phyloP scores from a whole-genome alignment of 495 filamentous ascomycete species.

The Penicillium dipodomyicola region DNA sequence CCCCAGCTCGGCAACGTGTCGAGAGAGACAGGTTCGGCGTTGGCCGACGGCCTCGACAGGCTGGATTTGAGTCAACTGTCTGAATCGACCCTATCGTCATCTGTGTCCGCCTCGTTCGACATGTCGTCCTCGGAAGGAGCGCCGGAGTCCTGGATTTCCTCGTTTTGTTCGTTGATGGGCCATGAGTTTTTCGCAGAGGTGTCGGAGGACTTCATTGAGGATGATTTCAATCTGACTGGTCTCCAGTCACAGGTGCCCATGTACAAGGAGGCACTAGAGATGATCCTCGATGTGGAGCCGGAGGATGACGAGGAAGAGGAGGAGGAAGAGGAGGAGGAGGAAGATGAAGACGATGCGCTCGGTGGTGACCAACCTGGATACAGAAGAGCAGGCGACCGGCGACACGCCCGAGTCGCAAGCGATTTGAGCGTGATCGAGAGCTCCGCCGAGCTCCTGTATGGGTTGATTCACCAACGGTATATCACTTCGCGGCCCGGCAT shows the following conservation, averaged over 20 bases:
- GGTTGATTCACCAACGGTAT: conserved; percentile 96
- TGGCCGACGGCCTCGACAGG: conserved; percentile 53
- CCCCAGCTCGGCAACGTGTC: conserved; percentile 50
- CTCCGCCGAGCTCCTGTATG: conserved; percentile 95
- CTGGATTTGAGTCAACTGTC: conserved; percentile 53
- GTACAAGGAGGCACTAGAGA: conserved; percentile 97
- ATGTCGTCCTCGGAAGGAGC: conserved; percentile 75
- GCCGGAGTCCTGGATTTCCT: conserved; percentile 94
- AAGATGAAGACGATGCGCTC: conserved; percentile 73
- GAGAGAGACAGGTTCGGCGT: conserved; percentile 51
- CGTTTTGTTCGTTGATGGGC: conserved; percentile 90
- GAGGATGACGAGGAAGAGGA: conserved; percentile 86
- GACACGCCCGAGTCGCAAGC: conserved; percentile 82
- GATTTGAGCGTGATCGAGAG: conserved; percentile 94
- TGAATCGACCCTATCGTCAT: conserved; percentile 48
- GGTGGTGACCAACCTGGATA: conserved; percentile 64
- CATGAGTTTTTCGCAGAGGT: conserved; percentile 99
- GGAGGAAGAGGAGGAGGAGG: conserved; percentile 70
- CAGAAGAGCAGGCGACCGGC: conserved; percentile 61
- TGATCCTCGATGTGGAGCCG: conserved; percentile 98
- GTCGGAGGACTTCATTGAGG: conserved; percentile 97
- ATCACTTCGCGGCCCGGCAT: conserved; percentile 97
- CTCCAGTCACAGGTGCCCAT: conserved; percentile 93
- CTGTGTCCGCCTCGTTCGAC: conserved; percentile 49
- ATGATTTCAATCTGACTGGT: conserved; percentile 98